A percentile compares a stretch with the other conserved stretches of the same genome.
Conservation (phyloP, 1,139 yeast species). For the Yamadazyma conglobata region DNA sequence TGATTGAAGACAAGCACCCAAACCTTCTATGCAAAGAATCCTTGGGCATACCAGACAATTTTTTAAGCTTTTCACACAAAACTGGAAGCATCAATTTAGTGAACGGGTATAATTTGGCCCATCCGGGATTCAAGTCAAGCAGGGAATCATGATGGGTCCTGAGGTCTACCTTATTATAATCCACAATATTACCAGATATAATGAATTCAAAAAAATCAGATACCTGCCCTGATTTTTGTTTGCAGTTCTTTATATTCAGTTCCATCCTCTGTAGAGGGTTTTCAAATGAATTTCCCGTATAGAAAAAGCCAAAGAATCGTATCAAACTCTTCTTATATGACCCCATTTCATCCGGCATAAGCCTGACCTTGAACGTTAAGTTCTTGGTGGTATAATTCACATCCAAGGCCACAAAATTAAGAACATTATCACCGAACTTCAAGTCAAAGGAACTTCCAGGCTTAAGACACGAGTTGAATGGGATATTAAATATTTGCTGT, state of each 20-base stretch:
- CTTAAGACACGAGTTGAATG: slow-evolving; percentile 6
- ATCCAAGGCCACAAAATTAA: slow-evolving; percentile 5
- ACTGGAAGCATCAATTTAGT: slow-evolving; percentile 5
- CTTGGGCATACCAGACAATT: no score
- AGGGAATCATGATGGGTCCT: slow-evolving; percentile 22
- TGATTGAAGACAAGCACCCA: no score
- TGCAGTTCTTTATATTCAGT: no score
- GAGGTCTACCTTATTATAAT: slow-evolving; percentile 35
- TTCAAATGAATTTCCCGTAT: no score
- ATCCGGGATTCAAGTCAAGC: slow-evolving; percentile 31
- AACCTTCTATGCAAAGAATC: no score
- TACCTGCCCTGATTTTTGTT: slow-evolving; percentile 4
- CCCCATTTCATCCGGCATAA: slow-evolving; percentile 2
- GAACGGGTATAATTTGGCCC: slow-evolving; percentile 27
- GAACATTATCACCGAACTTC: slow-evolving; percentile 1
- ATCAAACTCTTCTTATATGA: background rate
- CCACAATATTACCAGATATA: slow-evolving; percentile 30
- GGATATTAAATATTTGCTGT: slow-evolving; percentile 5
- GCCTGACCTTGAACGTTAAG: slow-evolving; percentile 5
- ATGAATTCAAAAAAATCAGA: slow-evolving; percentile 18
- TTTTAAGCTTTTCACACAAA: no score
- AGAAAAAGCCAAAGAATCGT: background rate
- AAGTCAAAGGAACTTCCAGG: slow-evolving; percentile 9
- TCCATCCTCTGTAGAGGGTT: no score
- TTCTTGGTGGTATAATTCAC: slow-evolving; percentile 6